Conservation (phyloP, 257 asterid species). For the Solanum corneliomulleri region DNA sequence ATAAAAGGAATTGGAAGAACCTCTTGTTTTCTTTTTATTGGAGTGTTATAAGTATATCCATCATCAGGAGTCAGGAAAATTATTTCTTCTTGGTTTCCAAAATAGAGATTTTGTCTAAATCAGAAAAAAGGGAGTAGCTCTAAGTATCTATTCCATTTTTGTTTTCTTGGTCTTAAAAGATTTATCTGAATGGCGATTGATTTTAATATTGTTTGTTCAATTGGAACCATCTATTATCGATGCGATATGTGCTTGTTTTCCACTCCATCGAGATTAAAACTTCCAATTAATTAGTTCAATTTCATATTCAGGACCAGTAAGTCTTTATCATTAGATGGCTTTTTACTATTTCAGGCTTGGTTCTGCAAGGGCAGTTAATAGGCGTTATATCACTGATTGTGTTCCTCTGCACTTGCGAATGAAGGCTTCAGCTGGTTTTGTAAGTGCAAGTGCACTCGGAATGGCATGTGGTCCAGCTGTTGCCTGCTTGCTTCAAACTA, state of each 20-base stretch:
- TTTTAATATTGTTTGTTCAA: neutral
- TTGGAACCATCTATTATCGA: neutral
- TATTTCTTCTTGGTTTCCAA: neutral
- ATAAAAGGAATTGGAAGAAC: neutral
- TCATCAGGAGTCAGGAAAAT: neutral
- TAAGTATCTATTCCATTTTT: neutral
- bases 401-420: constrained; percentile 83
- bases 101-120: neutral
- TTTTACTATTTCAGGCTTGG: constrained; percentile 58
- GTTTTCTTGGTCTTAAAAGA: neutral
- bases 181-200: neutral
- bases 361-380: constrained; percentile 93
- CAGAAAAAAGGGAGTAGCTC: neutral
- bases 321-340: neutral
- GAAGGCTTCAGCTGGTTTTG: constrained; percentile 98
- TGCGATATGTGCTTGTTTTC: neutral
- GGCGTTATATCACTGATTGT: constrained; percentile 92
- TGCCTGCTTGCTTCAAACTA: constrained; percentile 75
- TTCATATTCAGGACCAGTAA: neutral
- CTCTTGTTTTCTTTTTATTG: neutral
- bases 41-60: neutral
- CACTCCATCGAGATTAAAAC: neutral
- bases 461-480: constrained; percentile 99
- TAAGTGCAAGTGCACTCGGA: constrained; percentile 99
- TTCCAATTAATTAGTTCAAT: neutral